phyloP scores from a whole-genome alignment of 768 basidiomycete genomes.

The Boletellus sp. region DNA sequence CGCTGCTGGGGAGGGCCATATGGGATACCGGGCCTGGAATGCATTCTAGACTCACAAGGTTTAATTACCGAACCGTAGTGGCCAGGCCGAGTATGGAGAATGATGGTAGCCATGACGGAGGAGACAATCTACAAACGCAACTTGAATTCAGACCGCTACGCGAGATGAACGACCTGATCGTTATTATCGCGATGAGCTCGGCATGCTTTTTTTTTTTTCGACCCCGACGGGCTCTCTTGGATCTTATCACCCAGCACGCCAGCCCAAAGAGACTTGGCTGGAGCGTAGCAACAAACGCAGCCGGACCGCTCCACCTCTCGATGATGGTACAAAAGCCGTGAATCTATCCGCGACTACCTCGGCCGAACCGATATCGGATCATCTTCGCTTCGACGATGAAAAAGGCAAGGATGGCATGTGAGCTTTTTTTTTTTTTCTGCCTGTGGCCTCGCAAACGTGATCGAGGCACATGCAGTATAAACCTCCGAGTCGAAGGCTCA shows the following conservation, averaged over 20 bases:
- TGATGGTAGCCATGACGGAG: slow-evolving; percentile 21
- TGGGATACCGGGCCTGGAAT: background rate
- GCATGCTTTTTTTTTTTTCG: too few species aligned
- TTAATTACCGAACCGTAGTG: slow-evolving; percentile 8
- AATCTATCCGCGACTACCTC: too few species aligned
- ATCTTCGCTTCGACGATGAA: too few species aligned
- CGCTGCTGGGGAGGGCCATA: background rate
- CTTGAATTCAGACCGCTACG: background rate
- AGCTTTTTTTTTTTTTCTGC: too few species aligned
- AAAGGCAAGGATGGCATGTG: background rate
- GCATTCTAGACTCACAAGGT: slow-evolving; percentile 5
- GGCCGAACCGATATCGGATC: slow-evolving; percentile 1
- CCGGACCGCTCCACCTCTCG: too few species aligned
- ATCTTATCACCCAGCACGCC: too few species aligned
- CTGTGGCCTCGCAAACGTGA: background rate
- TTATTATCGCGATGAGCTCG: too few species aligned
- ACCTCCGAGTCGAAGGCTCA: background rate
- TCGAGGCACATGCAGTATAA: too few species aligned
- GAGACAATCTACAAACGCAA: background rate
- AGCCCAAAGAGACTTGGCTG: too few species aligned
- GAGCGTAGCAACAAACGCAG: too few species aligned
- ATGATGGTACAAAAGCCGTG: too few species aligned
- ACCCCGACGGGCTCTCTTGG: too few species aligned
- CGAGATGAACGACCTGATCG: background rate
- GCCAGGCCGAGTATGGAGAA: slow-evolving; percentile 2